phyloP scores from a whole-genome alignment of 2,329 filamentous ascomycete genomes.

The Cordyceps javanica region DNA sequence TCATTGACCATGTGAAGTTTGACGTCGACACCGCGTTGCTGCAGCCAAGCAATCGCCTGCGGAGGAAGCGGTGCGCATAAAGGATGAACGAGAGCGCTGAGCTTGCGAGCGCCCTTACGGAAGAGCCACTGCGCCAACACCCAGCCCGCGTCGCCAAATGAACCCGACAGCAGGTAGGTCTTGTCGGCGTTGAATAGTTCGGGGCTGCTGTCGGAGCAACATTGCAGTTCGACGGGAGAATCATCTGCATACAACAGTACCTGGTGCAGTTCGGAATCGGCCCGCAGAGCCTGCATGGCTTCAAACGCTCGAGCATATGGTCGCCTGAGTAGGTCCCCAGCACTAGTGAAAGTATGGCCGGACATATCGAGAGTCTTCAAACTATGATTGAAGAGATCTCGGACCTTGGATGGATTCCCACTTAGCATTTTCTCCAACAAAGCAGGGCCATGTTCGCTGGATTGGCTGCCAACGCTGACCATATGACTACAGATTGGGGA shows the following conservation, averaged over 20 bases:
- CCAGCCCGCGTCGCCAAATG: not conserved
- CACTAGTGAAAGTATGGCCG: not conserved
- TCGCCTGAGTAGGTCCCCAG: not conserved
- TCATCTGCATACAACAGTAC: not conserved
- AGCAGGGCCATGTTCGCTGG: not conserved
- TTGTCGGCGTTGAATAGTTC: not conserved
- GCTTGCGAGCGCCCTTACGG: not conserved
- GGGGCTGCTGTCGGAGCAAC: no score
- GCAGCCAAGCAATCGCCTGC: not conserved
- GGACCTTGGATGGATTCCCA: not conserved
- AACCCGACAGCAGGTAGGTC: not conserved
- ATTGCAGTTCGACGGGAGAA: not conserved
- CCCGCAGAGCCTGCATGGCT: not conserved
- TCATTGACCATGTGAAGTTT: not conserved
- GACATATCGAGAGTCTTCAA: not conserved
- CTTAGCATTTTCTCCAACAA: not conserved
- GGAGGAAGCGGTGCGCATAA: not conserved
- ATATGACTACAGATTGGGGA: not conserved
- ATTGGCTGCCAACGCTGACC: not conserved
- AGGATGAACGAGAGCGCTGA: not conserved
- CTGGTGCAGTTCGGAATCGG: not conserved
- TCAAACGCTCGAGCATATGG: not conserved
- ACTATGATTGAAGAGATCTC: not conserved
- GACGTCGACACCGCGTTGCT: not conserved
- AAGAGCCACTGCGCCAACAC: slow-evolving; percentile 1